Percentiles rank a stretch among this genome's conserved stretches.
Evolutionary conservation across 2,329 filamentous ascomycete species (phyloP).

Genomic region (Colletotrichum scovillei): DNA sequence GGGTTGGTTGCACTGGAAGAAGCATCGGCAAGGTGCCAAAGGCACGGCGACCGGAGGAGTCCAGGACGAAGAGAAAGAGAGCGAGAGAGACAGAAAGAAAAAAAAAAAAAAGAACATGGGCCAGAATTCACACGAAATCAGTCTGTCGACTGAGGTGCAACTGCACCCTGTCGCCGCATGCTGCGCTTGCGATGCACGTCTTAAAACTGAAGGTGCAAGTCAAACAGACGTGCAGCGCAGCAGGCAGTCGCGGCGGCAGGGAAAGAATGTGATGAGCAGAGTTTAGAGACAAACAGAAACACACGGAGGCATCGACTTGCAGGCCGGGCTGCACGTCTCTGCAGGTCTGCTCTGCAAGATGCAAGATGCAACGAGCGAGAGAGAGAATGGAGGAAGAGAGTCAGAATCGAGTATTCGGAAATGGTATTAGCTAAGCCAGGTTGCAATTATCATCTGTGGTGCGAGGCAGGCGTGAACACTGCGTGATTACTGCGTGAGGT

Average conservation of each 20-base stretch:
- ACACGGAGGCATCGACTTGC: background rate
- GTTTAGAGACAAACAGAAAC: conserved; percentile 27
- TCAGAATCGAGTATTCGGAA: background rate
- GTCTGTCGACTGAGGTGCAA: background rate
- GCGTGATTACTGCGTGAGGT: background rate
- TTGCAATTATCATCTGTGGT: background rate
- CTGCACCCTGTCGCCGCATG: conserved; percentile 27
- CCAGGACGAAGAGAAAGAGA: background rate
- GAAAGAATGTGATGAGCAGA: conserved; percentile 21
- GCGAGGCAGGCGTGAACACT: background rate
- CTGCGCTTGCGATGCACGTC: conserved; percentile 31
- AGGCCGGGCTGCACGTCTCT: background rate
- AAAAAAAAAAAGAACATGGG: background rate
- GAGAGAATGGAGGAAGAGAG: conserved; percentile 5
- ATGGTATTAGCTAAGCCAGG: background rate
- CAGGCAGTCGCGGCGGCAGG: background rate
- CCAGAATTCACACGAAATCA: conserved; percentile 21
- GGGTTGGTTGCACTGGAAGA: background rate
- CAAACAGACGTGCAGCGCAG: conserved; percentile 31
- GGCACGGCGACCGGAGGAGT: background rate
- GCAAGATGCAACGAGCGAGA: background rate
- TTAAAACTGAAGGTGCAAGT: conserved; percentile 27
- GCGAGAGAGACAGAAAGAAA: background rate
- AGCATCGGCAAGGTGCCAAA: background rate
- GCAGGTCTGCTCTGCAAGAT: background rate